These are phyloP conservation scores for Papiliotrema flavescens DNA, from an alignment of 1,284 basidiomycete species.

Conservation along the genomic window DNA sequence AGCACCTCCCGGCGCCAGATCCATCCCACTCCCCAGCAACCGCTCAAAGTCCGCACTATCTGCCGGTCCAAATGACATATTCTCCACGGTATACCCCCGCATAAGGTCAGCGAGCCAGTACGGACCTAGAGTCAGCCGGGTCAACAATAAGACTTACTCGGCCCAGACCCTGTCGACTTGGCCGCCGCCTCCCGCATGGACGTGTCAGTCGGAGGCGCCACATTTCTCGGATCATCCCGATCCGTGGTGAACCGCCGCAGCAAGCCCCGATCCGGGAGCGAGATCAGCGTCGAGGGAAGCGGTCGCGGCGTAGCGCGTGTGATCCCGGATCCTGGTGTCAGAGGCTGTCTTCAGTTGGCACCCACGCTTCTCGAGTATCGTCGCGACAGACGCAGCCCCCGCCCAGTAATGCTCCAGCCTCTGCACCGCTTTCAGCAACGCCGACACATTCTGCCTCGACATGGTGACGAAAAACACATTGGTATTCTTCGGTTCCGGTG, in stretches of 20 bases:
- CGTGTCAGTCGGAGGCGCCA: conserved; percentile 48
- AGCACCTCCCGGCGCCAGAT: too few species aligned
- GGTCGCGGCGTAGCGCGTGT: conserved; percentile 16
- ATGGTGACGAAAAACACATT: conserved; percentile 46
- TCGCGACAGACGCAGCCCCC: conserved; percentile 43
- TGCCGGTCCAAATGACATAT: conserved; percentile 47
- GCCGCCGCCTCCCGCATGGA: conserved; percentile 45
- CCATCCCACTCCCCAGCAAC: conserved; percentile 15
- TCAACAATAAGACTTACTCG: conserved; percentile 18
- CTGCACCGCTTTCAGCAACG: conserved; percentile 41
- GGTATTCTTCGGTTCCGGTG: conserved; percentile 21
- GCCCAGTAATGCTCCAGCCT: conserved; percentile 50
- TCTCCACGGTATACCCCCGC: conserved; percentile 46
- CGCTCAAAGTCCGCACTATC: conserved; percentile 43
- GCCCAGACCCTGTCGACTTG: conserved; percentile 25
- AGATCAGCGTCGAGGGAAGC: conserved; percentile 45
- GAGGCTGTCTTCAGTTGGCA: background rate
- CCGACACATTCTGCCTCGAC: conserved; percentile 45
- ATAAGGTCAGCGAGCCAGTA: conserved; percentile 45
- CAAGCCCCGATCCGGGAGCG: conserved; percentile 48
- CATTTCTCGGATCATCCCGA: conserved; percentile 44
- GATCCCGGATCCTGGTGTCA: conserved; percentile 27
- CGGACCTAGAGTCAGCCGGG: conserved; percentile 11
- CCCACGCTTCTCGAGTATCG: conserved; percentile 42
- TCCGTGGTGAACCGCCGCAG: conserved; percentile 45